These are phyloP conservation scores for Kwoniella sp. DNA, from an alignment of 768 basidiomycete genomes.

Conservation along the genomic window DNA sequence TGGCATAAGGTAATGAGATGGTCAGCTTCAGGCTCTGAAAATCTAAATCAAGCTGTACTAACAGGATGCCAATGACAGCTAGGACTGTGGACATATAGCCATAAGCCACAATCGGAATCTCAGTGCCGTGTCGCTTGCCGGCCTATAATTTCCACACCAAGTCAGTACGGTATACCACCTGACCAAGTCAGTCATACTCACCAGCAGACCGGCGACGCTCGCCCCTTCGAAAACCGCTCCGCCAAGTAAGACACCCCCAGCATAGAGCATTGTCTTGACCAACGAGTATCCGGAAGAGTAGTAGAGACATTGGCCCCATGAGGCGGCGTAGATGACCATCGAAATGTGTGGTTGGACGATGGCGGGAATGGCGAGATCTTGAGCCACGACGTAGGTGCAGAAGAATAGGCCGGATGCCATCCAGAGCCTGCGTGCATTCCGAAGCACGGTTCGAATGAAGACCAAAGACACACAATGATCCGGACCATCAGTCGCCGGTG, in stretches of 20 bases:
- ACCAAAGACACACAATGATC: not conserved
- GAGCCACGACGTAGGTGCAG: conserved; percentile 67
- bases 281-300: conserved; percentile 62
- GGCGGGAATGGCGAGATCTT: conserved; percentile 70
- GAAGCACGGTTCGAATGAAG: no score
- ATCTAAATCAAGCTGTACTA: conserved; percentile 25
- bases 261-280: conserved; percentile 46
- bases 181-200: conserved; percentile 51
- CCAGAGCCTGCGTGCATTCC: conserved; percentile 62
- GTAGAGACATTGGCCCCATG: conserved; percentile 73
- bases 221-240: conserved; percentile 66
- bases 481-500: not conserved
- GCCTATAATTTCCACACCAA: conserved; percentile 48
- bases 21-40: not conserved
- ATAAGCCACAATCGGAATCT: conserved; percentile 61
- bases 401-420: conserved; percentile 64
- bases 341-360: conserved; percentile 62
- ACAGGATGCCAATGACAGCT: conserved; percentile 63
- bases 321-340: conserved; percentile 64
- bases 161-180: not conserved
- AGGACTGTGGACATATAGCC: conserved; percentile 67
- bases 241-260: conserved; percentile 59
- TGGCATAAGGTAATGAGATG: not conserved
- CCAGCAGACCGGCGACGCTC: conserved; percentile 65
- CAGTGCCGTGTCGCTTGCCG: conserved; percentile 56